Base-by-base conservation (phyloP, 768 basidiomycete genomes). In the Tylopilus felleus region DNA sequence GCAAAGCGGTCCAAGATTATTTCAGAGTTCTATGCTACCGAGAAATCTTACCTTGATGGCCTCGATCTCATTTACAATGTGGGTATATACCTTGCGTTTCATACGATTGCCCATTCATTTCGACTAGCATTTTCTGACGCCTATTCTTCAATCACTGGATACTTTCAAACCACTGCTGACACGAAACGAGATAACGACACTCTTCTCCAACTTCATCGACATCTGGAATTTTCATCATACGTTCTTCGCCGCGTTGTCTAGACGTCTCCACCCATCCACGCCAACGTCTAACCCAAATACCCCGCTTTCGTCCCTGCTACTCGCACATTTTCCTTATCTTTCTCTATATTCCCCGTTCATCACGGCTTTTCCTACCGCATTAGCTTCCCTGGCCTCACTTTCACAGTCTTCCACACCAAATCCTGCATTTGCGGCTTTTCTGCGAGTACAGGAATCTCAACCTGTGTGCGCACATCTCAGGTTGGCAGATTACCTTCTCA, bases 171-270 rank as follows among this genome's bases (percentile, higher is more conserved):
- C 89, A 3, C 69, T 93, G n/a, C 76, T 93, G 47, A 77, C 83
- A 54, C 82, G 88, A 52, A 69, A 80, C 3, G 79, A 83, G 42
- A 78, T 93, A 53, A 88, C 85, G 1, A 77, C 83, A 13, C 75
- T 93, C 33, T 94, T 94, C 70, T 88, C 87, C 57, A 93, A 93
- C 68, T 92, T 93, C 59, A 85, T 92, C 65, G 91, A 93, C 69
- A 93, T 94, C 31, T 92, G 88, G 91, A 93, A 91, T 62, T 77
- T 91, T 40, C 90, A 92, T 70, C 86, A 81, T 48, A 81, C 86
- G 2, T 86, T 92, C 70, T 82, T 84, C 53, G 73, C 79, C 7
- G 79, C 84, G 2, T 76, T 92, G 27, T 76, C 80, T 8, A 68
- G 72, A 39, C 73, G 80, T 31, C 63, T 62, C 53, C 70, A 54